Evolutionary conservation across 2,329 filamentous ascomycete genomes (phyloP).

Genomic region (Tolypocladium ophioglossoides): DNA sequence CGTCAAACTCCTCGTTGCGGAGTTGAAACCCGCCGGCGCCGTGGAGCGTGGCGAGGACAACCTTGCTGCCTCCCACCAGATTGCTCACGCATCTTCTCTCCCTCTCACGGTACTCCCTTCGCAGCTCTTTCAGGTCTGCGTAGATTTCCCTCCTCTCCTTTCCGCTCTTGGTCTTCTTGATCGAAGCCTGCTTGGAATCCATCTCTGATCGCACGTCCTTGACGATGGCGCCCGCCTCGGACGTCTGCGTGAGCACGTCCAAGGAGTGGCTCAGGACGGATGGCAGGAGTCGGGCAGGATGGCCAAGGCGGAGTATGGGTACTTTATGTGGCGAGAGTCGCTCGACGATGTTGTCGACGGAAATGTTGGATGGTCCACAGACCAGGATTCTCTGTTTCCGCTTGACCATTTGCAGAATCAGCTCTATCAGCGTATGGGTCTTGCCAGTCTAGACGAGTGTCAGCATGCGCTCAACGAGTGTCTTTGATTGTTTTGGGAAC

Average conservation of each 20-base stretch:
- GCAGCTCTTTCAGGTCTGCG: conserved; percentile 69
- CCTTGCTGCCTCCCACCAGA: conserved; percentile 66
- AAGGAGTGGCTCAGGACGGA: conserved; percentile 83
- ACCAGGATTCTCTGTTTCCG: conserved; percentile 68
- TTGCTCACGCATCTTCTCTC: conserved; percentile 73
- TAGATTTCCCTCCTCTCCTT: conserved; percentile 76
- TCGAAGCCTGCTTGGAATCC: conserved; percentile 79
- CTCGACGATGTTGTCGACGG: conserved; percentile 96
- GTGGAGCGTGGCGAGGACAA: conserved; percentile 86
- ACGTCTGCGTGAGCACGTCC: conserved; percentile 82
- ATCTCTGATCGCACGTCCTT: conserved; percentile 86
- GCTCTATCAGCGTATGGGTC: conserved; percentile 89
- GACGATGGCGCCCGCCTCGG: conserved; percentile 80
- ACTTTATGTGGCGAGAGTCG: conserved; percentile 75
- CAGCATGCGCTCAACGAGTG: conserved; percentile 2
- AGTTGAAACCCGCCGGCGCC: conserved; percentile 82
- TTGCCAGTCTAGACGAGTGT: conserved; percentile 63
- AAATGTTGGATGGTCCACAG: conserved; percentile 95
- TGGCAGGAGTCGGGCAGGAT: conserved; percentile 82
- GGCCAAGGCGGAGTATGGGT: conserved; percentile 80
- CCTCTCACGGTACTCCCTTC: conserved; percentile 79
- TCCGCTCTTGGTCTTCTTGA: conserved; percentile 76
- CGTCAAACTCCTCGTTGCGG: conserved; percentile 72
- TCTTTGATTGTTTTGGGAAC: conserved; percentile 9
- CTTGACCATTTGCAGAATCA: conserved; percentile 82